These are phyloP conservation scores for Lepidium africanum DNA, from an alignment of 345 rosid genomes.

Conservation along the genomic window DNA sequence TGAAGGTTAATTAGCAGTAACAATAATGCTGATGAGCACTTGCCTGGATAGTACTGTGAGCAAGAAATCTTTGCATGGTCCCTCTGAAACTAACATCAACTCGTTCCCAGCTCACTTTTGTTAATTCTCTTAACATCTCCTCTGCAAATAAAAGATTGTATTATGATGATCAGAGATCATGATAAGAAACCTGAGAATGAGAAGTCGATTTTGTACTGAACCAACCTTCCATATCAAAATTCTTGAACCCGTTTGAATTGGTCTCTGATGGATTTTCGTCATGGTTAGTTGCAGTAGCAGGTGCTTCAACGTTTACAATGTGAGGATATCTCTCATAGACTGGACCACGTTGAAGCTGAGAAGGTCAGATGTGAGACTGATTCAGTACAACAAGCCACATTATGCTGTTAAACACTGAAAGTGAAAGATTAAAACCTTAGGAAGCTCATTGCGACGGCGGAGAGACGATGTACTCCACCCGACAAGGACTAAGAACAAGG, in stretches of 20 bases:
- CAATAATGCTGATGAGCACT: conserved; percentile 10
- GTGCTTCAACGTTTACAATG: conserved; percentile 41
- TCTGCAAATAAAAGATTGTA: conserved; percentile 31
- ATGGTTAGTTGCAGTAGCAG: conserved; percentile 15
- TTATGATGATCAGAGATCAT: neutral
- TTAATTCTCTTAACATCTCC: conserved; percentile 64
- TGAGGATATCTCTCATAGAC: conserved; percentile 53
- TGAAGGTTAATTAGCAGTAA: neutral
- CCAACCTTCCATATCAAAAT: conserved; percentile 61
- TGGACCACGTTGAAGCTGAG: conserved; percentile 40
- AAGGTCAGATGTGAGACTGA: neutral
- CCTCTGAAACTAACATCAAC: conserved; percentile 75
- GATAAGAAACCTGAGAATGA: neutral
- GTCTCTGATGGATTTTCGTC: conserved; percentile 27
- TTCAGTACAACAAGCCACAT: neutral
- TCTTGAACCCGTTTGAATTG: conserved; percentile 24
- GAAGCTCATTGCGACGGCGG: conserved; percentile 53
- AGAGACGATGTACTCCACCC: conserved; percentile 97
- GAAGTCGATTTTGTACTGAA: neutral
- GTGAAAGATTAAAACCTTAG: conserved; percentile 36
- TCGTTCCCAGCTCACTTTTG: conserved; percentile 67
- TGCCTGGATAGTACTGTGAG: conserved; percentile 81
- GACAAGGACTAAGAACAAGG: conserved; percentile 46
- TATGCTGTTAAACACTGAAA: neutral
- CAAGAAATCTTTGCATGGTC: conserved; percentile 51